These are phyloP conservation scores for Barnettozyma populi DNA, from an alignment of 805 yeast species.

Conservation along the genomic window DNA sequence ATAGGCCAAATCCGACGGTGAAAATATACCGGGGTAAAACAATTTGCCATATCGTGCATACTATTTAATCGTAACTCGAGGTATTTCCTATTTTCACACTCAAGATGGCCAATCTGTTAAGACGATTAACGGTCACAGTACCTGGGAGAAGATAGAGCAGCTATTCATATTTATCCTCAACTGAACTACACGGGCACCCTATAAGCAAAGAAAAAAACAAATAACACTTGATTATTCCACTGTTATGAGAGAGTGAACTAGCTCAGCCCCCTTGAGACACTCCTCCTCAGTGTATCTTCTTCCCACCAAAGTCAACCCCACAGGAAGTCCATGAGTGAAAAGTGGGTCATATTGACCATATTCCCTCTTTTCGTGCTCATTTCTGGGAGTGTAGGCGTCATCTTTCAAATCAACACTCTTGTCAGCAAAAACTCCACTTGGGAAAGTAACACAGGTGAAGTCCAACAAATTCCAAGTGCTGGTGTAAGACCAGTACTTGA, in stretches of 20 bases:
- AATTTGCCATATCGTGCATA: too few relatives aligned
- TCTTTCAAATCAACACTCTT: slow-evolving; percentile 43
- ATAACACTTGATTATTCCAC: too few relatives aligned
- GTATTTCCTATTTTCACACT: too few relatives aligned
- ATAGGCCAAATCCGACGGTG: too few relatives aligned
- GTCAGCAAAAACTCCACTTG: slow-evolving; percentile 41
- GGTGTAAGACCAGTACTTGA: slow-evolving; percentile 78
- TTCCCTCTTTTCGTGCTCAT: slow-evolving; percentile 30
- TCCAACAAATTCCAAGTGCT: slow-evolving; percentile 68
- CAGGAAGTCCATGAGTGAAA: slow-evolving; percentile 51
- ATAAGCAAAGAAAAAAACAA: too few relatives aligned
- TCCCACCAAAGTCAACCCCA: slow-evolving; percentile 45
- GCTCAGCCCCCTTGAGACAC: slow-evolving; percentile 38
- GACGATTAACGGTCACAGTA: too few relatives aligned
- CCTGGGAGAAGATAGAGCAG: too few relatives aligned
- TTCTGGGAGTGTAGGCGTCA: slow-evolving; percentile 16
- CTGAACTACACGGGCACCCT: too few relatives aligned
- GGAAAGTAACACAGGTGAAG: slow-evolving; percentile 60
- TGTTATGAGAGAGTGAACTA: background rate
- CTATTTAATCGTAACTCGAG: too few relatives aligned
- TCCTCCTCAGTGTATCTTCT: slow-evolving; percentile 46
- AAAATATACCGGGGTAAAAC: too few relatives aligned
- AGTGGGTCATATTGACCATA: slow-evolving; percentile 31
- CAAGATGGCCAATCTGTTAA: too few relatives aligned
- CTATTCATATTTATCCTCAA: too few relatives aligned